Percentiles rank a stretch among this genome's conserved stretches.
Evolutionary conservation across 345 rosid species (phyloP).

Genomic region (Cardamine occulta): DNA sequence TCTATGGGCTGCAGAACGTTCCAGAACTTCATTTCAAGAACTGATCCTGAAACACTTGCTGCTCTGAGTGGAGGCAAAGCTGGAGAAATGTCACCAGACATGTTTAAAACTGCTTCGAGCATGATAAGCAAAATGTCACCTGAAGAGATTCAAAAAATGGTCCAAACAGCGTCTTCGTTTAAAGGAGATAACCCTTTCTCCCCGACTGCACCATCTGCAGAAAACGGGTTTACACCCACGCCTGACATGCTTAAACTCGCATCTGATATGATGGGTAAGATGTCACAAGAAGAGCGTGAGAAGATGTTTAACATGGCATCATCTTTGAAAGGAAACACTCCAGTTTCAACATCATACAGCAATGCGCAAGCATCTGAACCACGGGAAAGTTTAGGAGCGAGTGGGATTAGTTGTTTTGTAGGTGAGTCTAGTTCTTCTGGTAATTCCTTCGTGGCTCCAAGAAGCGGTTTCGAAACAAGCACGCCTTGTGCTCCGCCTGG

Average conservation of each 20-base stretch:
- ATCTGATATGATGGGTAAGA: constrained; percentile 77
- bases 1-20: constrained; percentile 58
- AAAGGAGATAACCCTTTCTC: constrained; percentile 55
- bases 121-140: constrained; percentile 93
- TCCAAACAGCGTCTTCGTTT: constrained; percentile 78
- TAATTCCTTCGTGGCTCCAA: constrained; percentile 48
- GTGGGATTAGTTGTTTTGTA: constrained; percentile 40
- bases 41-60: constrained; percentile 72
- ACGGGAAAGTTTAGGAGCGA: constrained; percentile 40
- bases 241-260: constrained; percentile 90
- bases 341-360: constrained; percentile 47
- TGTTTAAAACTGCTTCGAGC: constrained; percentile 79
- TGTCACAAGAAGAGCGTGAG: constrained; percentile 80
- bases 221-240: constrained; percentile 52
- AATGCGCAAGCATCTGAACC: constrained; percentile 40
- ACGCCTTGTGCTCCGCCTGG: constrained; percentile 57
- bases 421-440: constrained; percentile 63
- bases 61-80: constrained; percentile 72
- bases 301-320: constrained; percentile 89
- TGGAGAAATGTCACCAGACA: constrained; percentile 78
- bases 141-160: constrained; percentile 86
- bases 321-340: constrained; percentile 51
- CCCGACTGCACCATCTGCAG: constrained; percentile 42
- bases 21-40: constrained; percentile 75
- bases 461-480: constrained; percentile 53